Evolutionary conservation across 1,284 basidiomycete species (phyloP), one percentile per base, ranked within the genome.

Genomic region (Tilletiaria anomala): DNA sequence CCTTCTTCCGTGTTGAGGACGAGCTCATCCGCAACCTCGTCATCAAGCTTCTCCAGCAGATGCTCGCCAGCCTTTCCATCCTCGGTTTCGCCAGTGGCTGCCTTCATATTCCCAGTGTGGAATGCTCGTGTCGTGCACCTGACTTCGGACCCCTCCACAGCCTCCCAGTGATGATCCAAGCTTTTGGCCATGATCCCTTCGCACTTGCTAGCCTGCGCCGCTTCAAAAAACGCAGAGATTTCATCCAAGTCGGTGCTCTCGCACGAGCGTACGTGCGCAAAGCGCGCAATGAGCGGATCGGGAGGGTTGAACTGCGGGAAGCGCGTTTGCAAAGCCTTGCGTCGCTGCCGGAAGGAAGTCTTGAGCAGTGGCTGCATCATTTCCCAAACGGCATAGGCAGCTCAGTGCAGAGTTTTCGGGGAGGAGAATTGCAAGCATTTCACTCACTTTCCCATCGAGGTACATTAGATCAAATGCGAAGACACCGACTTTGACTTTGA

Each of bases 181-280:
- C 85, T 80, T 71, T 93, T 94, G 61, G 93, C 76, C 87, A 94
- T 91, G 52, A 93, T 72, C 4, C 88, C 88, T 67, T 94, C 88
- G 47, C 82, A 85, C 44, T 79, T 79, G 63, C 78, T 78, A 57
- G 79, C 76, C n/a, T 86, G 74, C 4, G 85, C 81, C 47, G 73
- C 72, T 52, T 78, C 72, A 75, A 87, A 87, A 65, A 93, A 93
- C 15, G 42, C 74, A 58, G 82, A 76, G 6, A 93, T 74, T 6
- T 71, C 75, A 16, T 76, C 75, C 38, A 74, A 73, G 49, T 72
- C 65, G 47, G 74, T 70, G 67, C 80, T 84, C 61, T 85, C 82
- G 51, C 81, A 77, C 43, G 75, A 80, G 51, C 78, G 74, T 22
- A 89, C 83, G 62, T 86, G 83, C 35, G 74, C 71, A 52, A 89